A percentile compares a stretch with the other conserved stretches of the same genome.
Conservation (phyloP, 208 protist species). For the Naegleria lovaniensis region DNA sequence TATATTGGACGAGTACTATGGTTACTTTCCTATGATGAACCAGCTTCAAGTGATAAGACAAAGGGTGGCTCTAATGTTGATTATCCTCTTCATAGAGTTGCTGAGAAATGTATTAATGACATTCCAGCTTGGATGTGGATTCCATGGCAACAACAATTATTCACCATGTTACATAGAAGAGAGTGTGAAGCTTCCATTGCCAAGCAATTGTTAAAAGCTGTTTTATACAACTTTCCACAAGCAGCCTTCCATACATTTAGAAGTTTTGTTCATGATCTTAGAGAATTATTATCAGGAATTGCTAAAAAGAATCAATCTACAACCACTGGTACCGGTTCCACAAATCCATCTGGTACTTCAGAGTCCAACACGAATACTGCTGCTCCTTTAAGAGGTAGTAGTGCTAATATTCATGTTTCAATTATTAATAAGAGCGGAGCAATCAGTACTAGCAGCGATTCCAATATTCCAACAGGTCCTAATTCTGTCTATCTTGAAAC, state of each 20-base stretch:
- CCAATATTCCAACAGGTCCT: background rate
- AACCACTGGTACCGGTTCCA: background rate
- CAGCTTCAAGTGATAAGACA: background rate
- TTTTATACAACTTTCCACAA: background rate
- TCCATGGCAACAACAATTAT: constrained; percentile 14
- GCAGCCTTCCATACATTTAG: background rate
- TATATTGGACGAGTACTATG: background rate
- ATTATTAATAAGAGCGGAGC: background rate
- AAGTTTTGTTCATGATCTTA: background rate
- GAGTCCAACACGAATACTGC: background rate
- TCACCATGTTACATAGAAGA: background rate
- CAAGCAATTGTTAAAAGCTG: background rate
- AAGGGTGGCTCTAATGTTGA: background rate
- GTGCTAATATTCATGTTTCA: background rate
- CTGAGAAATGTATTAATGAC: constrained; percentile 12
- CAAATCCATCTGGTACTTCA: background rate
- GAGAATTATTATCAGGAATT: background rate
- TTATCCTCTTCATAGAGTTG: background rate
- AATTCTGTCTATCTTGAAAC: background rate
- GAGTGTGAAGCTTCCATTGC: background rate
- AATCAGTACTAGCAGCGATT: background rate
- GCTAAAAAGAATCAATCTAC: background rate
- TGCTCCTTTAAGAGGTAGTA: background rate
- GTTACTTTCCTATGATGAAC: constrained; percentile 11
- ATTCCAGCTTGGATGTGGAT: constrained; percentile 33